Evolutionary conservation across 345 rosid species (phyloP).

Genomic region (Pelargonium nanum): DNA sequence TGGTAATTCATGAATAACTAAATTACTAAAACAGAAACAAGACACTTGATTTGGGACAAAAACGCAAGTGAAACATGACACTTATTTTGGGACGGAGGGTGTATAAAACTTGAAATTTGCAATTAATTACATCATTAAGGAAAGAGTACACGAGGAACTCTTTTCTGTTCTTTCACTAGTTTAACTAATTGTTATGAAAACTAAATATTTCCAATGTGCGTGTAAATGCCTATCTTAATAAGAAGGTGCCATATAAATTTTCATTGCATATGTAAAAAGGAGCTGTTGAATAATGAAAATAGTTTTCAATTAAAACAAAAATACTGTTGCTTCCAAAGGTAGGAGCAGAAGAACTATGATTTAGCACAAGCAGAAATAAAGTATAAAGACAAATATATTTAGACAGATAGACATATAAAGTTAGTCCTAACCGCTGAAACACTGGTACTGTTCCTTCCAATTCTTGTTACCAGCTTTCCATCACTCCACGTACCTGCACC

Average conservation of each 20-base stretch:
- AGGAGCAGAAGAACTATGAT: background rate
- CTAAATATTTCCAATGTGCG: background rate
- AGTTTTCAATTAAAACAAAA: background rate
- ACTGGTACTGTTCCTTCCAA: constrained; percentile 79
- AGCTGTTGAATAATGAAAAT: background rate
- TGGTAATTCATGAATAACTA: no score
- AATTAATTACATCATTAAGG: background rate
- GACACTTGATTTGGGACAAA: no score
- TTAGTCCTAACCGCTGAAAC: constrained; percentile 62
- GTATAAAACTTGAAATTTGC: background rate
- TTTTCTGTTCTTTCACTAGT: background rate
- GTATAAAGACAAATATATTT: background rate
- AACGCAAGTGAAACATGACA: no score
- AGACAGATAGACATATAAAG: constrained; percentile 2
- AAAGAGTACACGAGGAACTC: background rate
- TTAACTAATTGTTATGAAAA: background rate
- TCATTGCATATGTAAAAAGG: background rate
- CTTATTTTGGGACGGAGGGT: no score
- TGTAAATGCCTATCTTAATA: no score
- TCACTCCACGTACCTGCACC: constrained; percentile 99
- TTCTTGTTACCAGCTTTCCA: constrained; percentile 94
- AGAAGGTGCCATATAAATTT: background rate
- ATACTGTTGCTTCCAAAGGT: no score
- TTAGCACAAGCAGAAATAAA: background rate
- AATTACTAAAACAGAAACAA: no score